Percentiles rank a stretch among this genome's conserved stretches.
Conservation (phyloP, 495 filamentous ascomycete genomes). For the Recurvomyces mirabilis region DNA sequence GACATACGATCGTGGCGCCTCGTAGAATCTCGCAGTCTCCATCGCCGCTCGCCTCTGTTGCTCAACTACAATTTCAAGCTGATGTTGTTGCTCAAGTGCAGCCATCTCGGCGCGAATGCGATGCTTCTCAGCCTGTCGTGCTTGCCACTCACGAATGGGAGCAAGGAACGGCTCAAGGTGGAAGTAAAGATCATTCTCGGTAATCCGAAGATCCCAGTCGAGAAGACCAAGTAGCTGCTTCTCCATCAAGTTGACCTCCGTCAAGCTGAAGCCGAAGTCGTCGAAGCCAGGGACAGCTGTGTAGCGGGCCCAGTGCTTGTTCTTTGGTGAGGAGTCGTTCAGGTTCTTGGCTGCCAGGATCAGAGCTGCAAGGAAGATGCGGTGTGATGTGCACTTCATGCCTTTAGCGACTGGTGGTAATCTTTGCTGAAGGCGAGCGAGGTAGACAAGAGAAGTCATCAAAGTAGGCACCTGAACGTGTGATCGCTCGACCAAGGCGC, state of each 20-base stretch:
- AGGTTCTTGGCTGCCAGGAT: conserved; percentile 72
- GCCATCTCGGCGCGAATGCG: conserved; percentile 28
- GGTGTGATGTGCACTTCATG: conserved; percentile 90
- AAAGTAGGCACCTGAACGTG: conserved; percentile 95
- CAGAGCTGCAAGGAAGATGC: conserved; percentile 70
- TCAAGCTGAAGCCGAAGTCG: conserved; percentile 80
- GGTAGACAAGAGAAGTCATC: conserved; percentile 92
- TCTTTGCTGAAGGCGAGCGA: conserved; percentile 66
- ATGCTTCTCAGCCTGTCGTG: conserved; percentile 29
- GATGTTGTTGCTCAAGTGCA: conserved; percentile 32
- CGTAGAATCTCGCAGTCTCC: conserved; percentile 17
- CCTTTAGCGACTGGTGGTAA: conserved; percentile 93
- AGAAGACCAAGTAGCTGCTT: conserved; percentile 89
- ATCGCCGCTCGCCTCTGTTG: conserved; percentile 24
- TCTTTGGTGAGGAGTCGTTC: conserved; percentile 92
- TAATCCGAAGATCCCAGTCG: conserved; percentile 85
- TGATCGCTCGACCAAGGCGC: conserved; percentile 75
- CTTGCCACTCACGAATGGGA: conserved; percentile 53
- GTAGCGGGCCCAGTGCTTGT: conserved; percentile 98
- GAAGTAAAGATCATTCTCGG: conserved; percentile 68
- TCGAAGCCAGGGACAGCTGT: conserved; percentile 63
- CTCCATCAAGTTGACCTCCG: conserved; percentile 97
- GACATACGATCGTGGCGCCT: conserved; percentile 14
- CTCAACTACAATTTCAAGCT: conserved; percentile 34
- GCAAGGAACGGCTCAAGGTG: conserved; percentile 82